phyloP scores from a whole-genome alignment of 1,284 basidiomycete species.

The Fomitopsis schrenkii region DNA sequence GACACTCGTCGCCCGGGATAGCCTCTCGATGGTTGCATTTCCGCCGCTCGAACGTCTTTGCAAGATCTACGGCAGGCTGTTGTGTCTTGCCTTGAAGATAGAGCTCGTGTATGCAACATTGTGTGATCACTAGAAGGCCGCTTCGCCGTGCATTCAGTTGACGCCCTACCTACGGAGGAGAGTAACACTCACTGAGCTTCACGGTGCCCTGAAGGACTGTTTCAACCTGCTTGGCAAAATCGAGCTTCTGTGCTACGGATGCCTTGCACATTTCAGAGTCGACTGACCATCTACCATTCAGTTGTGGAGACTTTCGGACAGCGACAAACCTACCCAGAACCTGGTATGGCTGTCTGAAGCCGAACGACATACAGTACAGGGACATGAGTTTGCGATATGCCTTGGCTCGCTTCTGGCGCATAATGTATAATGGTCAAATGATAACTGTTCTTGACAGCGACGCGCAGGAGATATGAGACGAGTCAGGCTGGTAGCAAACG shows the following conservation, averaged over 20 bases:
- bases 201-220: constrained; percentile 78
- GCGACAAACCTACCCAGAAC: constrained; percentile 82
- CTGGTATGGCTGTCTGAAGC: constrained; percentile 90
- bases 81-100: constrained; percentile 73
- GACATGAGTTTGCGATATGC: constrained; percentile 90
- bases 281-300: constrained; percentile 41
- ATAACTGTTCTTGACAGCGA: not conserved
- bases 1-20: constrained; percentile 81
- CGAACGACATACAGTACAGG: constrained; percentile 80
- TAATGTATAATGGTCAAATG: not conserved
- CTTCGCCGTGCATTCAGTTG: constrained; percentile 31
- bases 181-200: constrained; percentile 75
- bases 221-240: constrained; percentile 71
- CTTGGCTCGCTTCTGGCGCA: constrained; percentile 93
- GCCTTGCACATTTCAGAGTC: constrained; percentile 82
- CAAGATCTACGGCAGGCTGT: constrained; percentile 79
- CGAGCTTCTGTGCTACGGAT: constrained; percentile 66
- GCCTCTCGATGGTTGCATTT: constrained; percentile 92
- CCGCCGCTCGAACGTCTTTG: constrained; percentile 89
- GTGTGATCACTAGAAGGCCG: constrained; percentile 84
- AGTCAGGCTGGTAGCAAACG: no score
- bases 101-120: constrained; percentile 89
- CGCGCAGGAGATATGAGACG: not conserved
- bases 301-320: constrained; percentile 57
- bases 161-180: not conserved